phyloP scores from a whole-genome alignment of 1,284 basidiomycete species.

The Ganoderma lingzhi region DNA sequence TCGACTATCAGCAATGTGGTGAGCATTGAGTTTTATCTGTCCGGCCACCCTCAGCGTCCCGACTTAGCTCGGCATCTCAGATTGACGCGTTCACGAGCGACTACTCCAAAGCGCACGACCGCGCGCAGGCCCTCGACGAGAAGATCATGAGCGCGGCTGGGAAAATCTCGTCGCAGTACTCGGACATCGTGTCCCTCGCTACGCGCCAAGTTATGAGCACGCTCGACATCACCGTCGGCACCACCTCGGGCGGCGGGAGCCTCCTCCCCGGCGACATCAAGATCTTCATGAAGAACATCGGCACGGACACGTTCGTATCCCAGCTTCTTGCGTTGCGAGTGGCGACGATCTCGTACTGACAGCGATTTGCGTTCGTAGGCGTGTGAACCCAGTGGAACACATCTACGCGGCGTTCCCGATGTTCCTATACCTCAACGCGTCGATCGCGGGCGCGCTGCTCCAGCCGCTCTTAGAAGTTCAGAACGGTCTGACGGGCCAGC shows the following conservation, averaged over 20 bases:
- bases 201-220: constrained; percentile 51
- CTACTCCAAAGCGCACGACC: constrained; percentile 30
- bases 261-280: constrained; percentile 50
- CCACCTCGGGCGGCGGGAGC: constrained; percentile 44
- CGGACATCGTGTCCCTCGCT: constrained; percentile 49
- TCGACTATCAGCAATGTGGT: constrained; percentile 29
- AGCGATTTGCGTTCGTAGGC: constrained; percentile 19
- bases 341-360: background rate
- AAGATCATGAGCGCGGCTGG: constrained; percentile 35
- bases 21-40: constrained; percentile 10
- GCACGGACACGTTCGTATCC: constrained; percentile 6
- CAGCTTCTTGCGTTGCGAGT: background rate
- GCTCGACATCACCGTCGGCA: constrained; percentile 47
- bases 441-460: constrained; percentile 50
- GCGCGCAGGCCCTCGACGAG: constrained; percentile 38
- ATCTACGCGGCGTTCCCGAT: constrained; percentile 57
- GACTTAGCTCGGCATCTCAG: constrained; percentile 21
- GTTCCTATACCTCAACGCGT: constrained; percentile 55
- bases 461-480: constrained; percentile 56
- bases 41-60: background rate
- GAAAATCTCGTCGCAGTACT: constrained; percentile 43
- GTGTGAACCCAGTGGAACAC: constrained; percentile 55
- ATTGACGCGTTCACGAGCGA: constrained; percentile 39
- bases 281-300: constrained; percentile 53
- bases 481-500: constrained; percentile 35